Evolutionary conservation across 441 rosid genomes (phyloP).

Genomic region (Populus tomentosa): DNA sequence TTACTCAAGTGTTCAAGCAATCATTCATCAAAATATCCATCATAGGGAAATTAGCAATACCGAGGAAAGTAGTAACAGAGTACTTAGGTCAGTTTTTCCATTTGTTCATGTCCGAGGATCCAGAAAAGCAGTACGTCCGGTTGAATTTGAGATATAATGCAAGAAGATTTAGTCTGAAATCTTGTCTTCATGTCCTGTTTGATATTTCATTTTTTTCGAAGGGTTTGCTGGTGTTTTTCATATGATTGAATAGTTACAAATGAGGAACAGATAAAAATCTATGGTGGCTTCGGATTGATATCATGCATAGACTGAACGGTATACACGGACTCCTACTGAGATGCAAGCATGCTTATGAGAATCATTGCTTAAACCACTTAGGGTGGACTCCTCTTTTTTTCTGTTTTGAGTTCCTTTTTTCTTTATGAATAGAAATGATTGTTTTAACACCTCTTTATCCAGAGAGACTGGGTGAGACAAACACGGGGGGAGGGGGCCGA

Average conservation of each 20-base stretch:
- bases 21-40: slow-evolving; percentile 32
- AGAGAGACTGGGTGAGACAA: slow-evolving; percentile 10
- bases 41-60: slow-evolving; percentile 20
- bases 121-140: slow-evolving; percentile 49
- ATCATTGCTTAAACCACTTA: slow-evolving; percentile 33
- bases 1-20: slow-evolving; percentile 47
- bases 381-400: slow-evolving; percentile 10
- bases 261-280: slow-evolving; percentile 8
- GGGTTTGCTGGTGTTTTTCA: slow-evolving; percentile 7
- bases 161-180: slow-evolving; percentile 11
- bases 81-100: slow-evolving; percentile 43
- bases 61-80: slow-evolving; percentile 39
- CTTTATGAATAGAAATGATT: slow-evolving; percentile 32
- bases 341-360: slow-evolving; percentile 28
- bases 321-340: background rate
- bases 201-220: background rate
- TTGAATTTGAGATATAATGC: slow-evolving; percentile 34
- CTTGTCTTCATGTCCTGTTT: slow-evolving; percentile 11
- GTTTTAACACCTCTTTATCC: slow-evolving; percentile 9
- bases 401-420: slow-evolving; percentile 3
- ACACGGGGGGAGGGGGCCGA: background rate
- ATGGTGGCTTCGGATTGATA: slow-evolving; percentile 14
- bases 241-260: background rate
- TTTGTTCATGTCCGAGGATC: slow-evolving; percentile 42
- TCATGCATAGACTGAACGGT: slow-evolving; percentile 1